Evolutionary conservation across 305 asterid species (phyloP), one percentile per base, ranked within the genome.

Genomic region (Rubia occidens): DNA sequence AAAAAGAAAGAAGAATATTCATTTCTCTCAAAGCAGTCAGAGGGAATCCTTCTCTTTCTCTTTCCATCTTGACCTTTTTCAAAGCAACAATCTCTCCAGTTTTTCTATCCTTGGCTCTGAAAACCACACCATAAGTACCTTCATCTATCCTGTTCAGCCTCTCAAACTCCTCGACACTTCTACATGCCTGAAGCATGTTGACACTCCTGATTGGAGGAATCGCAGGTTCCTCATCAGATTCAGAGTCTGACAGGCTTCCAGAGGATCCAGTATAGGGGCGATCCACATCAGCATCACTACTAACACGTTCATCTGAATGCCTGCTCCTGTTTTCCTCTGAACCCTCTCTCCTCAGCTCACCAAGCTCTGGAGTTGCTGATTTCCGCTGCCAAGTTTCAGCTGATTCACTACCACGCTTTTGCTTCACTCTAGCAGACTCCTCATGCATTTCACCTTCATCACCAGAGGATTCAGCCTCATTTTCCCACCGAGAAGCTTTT

Each of bases 11-110:
- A 47, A 93, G 96, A 75, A 93, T 86, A 71, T 93, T 90, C 72
- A 93, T 90, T 76, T 93, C 98, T 73, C 97, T 81, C 66, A 90
- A 83, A 55, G 98, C 80, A 65, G 96, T 90, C 82, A 88, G 51
- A 32, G 98, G 98, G 80, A 93, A 93, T 39, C 98, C 98, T 75
- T 93, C 98, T 79, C 89, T 83, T 79, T 93, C 98, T 76, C 78
- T 88, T 71, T 85, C 95, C 98, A 93, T 93, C 86, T 93, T 93
- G 70, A 93, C 98, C 89, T 85, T 88, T 86, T 93, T 93, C 82
- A 93, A 60, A 7, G 98, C 98, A 85, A 93, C 94, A 73, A 93
- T 71, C 78, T 93, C 97, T 71, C 95, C 95, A 2, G 90, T 85
- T 79, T 83, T 87, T 84, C 82, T 90, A 74, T 90, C 96, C 83